Percentiles rank a stretch among this genome's conserved stretches.
Evolutionary conservation across 331 rosid genomes (phyloP).

Genomic region (Stylosanthes scabra): DNA sequence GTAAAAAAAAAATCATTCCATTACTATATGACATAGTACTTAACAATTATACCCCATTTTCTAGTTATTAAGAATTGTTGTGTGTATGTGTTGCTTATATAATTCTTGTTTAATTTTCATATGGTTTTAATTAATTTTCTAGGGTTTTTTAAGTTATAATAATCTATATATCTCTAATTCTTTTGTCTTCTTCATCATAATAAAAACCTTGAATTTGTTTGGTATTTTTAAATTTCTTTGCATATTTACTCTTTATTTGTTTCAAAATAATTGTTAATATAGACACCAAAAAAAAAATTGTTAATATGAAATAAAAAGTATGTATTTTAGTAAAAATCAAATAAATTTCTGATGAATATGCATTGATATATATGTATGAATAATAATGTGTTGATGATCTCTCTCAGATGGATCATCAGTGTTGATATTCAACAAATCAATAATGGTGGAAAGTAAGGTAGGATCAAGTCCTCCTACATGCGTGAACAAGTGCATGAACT

Average conservation of each 20-base stretch:
- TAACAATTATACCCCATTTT: neutral
- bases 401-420: constrained; percentile 37
- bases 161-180: neutral
- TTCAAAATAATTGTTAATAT: too few species aligned
- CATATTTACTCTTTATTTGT: too few species aligned
- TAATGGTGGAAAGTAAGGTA: constrained; percentile 43
- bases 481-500: constrained; percentile 76
- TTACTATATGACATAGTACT: neutral
- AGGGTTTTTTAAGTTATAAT: neutral
- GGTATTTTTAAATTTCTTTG: too few species aligned
- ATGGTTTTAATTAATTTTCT: neutral
- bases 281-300: too few species aligned
- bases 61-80: constrained; percentile 26
- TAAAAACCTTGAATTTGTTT: too few species aligned
- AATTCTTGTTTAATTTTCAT: neutral
- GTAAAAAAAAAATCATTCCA: constrained; percentile 45
- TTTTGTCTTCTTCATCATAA: neutral
- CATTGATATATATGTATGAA: too few species aligned
- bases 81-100: neutral
- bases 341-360: too few species aligned
- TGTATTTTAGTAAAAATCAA: too few species aligned
- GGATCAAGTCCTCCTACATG: constrained; percentile 90
- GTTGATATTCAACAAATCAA: constrained; percentile 5
- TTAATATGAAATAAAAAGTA: too few species aligned
- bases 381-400: neutral